Percentiles rank a stretch among this genome's conserved stretches.
phyloP scores from a whole-genome alignment of 805 yeast species.

The Saccharomycopsis lassenensis region DNA sequence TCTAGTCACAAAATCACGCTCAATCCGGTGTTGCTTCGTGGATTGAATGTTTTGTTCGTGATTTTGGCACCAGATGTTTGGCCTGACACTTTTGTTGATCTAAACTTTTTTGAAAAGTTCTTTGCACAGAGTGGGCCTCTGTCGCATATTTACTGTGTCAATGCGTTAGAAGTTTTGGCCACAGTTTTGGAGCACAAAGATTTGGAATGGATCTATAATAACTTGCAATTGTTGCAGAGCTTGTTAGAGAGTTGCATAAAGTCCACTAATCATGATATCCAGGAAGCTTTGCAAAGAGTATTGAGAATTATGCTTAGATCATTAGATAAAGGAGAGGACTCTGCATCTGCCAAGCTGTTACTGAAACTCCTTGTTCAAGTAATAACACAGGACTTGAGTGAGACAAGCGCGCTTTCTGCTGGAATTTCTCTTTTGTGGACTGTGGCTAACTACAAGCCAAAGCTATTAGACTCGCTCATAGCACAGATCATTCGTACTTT shows the following conservation, averaged over 20 bases:
- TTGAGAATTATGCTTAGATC: constrained; percentile 60
- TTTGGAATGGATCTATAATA: constrained; percentile 67
- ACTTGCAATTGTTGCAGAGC: constrained; percentile 56
- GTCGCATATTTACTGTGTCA: constrained; percentile 79
- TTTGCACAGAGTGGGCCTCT: too few relatives aligned
- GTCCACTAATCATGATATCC: constrained; percentile 78
- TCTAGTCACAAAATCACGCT: constrained; percentile 79
- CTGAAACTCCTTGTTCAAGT: constrained; percentile 50
- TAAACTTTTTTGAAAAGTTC: constrained; percentile 81
- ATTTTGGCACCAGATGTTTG: constrained; percentile 64
- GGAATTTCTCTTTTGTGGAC: constrained; percentile 81
- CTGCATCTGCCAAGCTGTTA: constrained; percentile 54
- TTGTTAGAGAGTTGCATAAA: constrained; percentile 72
- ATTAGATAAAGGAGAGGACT: constrained; percentile 37
- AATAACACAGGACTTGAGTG: constrained; percentile 64
- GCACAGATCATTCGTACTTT: constrained; percentile 77
- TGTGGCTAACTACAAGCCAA: constrained; percentile 62
- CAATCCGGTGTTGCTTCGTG: constrained; percentile 69
- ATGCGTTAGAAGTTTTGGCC: constrained; percentile 82
- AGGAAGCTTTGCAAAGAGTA: constrained; percentile 71
- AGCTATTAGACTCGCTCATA: constrained; percentile 61
- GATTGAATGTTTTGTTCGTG: constrained; percentile 65
- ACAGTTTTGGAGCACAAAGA: constrained; percentile 73
- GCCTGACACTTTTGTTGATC: constrained; percentile 82
- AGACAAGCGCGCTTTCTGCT: constrained; percentile 63